Evolutionary conservation across 768 basidiomycete genomes (phyloP), one percentile per base, ranked within the genome.

Genomic region (Auricularia cornea): DNA sequence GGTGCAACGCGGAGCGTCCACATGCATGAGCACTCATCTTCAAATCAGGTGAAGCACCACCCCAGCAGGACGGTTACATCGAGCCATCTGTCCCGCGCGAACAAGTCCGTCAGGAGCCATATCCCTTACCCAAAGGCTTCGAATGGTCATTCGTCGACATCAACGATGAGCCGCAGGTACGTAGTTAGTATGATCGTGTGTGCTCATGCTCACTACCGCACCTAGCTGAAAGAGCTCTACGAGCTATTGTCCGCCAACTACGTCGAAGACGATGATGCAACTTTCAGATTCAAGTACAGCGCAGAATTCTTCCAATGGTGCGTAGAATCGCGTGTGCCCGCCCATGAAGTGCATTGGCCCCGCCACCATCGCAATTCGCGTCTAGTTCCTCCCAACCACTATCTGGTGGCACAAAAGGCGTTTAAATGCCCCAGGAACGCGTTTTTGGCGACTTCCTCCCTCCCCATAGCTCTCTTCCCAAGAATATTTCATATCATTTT

Each of bases 231-330:
- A 70, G 97, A 99, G 72, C 86, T 98, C 14, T 92, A 97, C 70
- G 87, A 94, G 67, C 81, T 99, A 2, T 78, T 99, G 44, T 97
- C 93, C 3, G 80, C 88, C 14, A 90, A 98, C 75, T 99, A 98
- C 68, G 94, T 99, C 54, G 97, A 99, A 73, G 97, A 99, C 71
- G 89, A 92, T 68, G 89, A 93, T 59, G 95, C 95, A 4, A 82
- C 90, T n/a, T 97, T 98, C 81, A 86, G 97, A 38, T 98, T 99
- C 80, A 87, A 92, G 72, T 99, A 99, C 70, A 91, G 89, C 51
- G 86, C 93, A 3, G 94, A 98, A 72, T 99, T 99, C 74, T 78
- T 99, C 32, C 79, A 86, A 72, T 99, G 97, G 97, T 38, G 35
- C 10, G 35, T 38, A n/a, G n/a, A n/a, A n/a, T n/a, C n/a, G n/a